These are phyloP conservation scores for Hippophae tibetana DNA, from an alignment of 306 rosid genomes.

Conservation along the genomic window DNA sequence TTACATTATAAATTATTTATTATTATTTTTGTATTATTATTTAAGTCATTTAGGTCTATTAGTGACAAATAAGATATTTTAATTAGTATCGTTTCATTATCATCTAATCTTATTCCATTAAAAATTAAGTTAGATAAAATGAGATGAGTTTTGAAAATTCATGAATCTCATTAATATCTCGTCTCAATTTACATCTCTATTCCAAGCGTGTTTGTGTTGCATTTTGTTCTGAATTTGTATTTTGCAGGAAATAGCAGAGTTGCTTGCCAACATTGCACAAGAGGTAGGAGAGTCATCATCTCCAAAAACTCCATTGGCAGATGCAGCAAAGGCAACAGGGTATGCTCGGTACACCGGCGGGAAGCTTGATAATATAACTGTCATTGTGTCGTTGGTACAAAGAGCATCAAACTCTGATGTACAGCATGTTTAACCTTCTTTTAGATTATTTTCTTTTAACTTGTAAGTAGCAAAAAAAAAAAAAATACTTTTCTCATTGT, in stretches of 20 bases:
- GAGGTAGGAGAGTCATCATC: conserved; percentile 48
- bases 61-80: no score
- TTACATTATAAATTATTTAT: no score
- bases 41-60: no score
- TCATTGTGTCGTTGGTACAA: conserved; percentile 53
- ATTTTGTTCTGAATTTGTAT: conserved; percentile 1
- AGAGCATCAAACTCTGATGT: conserved; percentile 11
- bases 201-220: no score
- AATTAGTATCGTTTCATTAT: no score
- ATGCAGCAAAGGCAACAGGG: conserved; percentile 56
- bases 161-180: no score
- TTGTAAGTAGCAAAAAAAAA: background rate
- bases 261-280: conserved; percentile 56
- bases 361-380: conserved; percentile 64
- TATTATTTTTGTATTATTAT: no score
- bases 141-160: no score
- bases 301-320: conserved; percentile 60
- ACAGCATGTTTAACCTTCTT: conserved; percentile 1
- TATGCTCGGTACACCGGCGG: conserved; percentile 59
- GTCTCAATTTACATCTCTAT: no score
- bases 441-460: conserved; percentile 4
- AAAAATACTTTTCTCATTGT: background rate
- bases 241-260: conserved; percentile 53
- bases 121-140: no score
- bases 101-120: no score